Conservation (phyloP, 108 stramenopile species). For the Nitzschia sp. region DNA sequence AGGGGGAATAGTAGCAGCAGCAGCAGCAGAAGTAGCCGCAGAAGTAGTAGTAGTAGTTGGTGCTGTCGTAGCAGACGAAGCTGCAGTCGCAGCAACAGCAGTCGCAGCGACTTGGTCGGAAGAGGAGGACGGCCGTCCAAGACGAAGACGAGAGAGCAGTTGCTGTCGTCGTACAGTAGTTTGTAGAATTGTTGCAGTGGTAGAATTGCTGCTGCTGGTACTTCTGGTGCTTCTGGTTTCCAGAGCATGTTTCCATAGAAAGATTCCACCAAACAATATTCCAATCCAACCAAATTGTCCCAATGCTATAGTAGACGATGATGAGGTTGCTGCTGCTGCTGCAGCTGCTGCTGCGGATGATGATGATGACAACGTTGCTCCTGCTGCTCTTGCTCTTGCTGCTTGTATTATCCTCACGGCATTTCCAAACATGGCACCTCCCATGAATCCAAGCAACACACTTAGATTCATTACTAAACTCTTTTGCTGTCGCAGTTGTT, state of each 20-base stretch:
- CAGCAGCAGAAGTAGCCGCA: neutral
- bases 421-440: constrained; percentile 6
- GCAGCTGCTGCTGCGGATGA: too few relatives aligned
- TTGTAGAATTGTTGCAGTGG: neutral
- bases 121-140: neutral
- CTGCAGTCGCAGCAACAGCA: neutral
- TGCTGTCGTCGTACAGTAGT: neutral
- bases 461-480: neutral
- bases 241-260: constrained; percentile 57
- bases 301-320: neutral
- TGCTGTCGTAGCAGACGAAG: neutral
- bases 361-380: too few relatives aligned
- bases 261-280: constrained; percentile 41
- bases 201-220: too few relatives aligned
- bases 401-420: neutral
- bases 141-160: neutral
- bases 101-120: neutral
- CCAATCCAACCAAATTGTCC: constrained; percentile 53
- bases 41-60: neutral
- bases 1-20: neutral
- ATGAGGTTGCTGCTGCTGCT: too few relatives aligned
- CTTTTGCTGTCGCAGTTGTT: neutral
- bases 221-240: too few relatives aligned
- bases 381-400: constrained; percentile 17
- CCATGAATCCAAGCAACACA: neutral